Percentiles rank a stretch among this genome's conserved stretches.
phyloP scores from a whole-genome alignment of 2,329 filamentous ascomycete species.

The Leptographium radiaticola region DNA sequence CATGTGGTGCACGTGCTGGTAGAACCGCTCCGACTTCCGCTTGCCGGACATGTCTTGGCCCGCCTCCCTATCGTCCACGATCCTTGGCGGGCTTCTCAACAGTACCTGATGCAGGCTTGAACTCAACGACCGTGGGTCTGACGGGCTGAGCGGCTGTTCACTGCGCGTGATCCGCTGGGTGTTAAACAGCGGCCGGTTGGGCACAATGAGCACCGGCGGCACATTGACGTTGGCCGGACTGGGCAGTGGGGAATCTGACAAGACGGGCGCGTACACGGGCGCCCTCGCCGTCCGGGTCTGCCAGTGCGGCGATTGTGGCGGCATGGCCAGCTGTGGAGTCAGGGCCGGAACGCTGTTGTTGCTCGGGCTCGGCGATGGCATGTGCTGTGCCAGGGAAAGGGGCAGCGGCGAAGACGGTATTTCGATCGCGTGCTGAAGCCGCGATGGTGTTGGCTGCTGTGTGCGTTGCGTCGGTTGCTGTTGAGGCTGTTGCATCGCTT shows the following conservation, averaged over 20 bases:
- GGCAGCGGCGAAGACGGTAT: no score
- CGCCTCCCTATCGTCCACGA: constrained; percentile 14
- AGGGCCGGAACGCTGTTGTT: no score
- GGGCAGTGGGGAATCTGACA: neutral
- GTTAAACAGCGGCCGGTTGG: constrained; percentile 8
- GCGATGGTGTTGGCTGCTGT: neutral
- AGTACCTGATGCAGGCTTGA: constrained; percentile 33
- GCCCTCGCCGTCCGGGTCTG: no score
- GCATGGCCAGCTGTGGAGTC: no score
- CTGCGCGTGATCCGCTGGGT: constrained; percentile 12
- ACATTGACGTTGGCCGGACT: neutral
- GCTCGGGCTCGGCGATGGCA: no score
- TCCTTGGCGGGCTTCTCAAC: constrained; percentile 33
- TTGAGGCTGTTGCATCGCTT: neutral
- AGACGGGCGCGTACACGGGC: no score
- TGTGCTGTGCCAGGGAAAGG: neutral
- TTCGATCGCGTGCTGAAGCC: neutral
- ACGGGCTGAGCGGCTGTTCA: constrained; percentile 28
- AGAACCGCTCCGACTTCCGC: constrained; percentile 26
- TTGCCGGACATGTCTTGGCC: neutral
- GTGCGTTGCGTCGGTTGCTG: neutral
- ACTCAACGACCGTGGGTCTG: constrained; percentile 27
- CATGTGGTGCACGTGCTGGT: constrained; percentile 44
- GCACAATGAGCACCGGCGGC: neutral
- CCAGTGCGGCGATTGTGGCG: no score